These are phyloP conservation scores for Datisca glomerata DNA, from an alignment of 306 rosid species.

Conservation along the genomic window DNA sequence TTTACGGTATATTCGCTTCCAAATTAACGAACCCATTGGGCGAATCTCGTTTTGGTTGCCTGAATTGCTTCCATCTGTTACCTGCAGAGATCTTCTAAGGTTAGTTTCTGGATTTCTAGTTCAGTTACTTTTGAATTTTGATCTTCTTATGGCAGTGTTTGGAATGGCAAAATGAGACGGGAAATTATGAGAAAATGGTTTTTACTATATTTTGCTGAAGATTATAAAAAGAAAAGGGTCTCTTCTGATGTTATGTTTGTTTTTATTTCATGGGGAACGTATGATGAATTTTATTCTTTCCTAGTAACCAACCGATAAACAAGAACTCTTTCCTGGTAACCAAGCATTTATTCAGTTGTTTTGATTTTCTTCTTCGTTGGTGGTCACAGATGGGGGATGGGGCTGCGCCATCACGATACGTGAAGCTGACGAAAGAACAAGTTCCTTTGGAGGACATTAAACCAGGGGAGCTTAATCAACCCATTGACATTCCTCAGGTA, in stretches of 20 bases:
- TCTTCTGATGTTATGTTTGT: no score
- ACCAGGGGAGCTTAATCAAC: slow-evolving; percentile 98
- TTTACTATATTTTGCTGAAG: no score
- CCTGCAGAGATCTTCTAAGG: neutral
- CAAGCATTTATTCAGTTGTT: slow-evolving; percentile 2
- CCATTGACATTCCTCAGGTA: slow-evolving; percentile 93
- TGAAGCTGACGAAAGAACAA: slow-evolving; percentile 78
- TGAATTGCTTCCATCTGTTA: neutral
- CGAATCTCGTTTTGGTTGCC: neutral
- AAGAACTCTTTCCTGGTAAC: slow-evolving; percentile 13
- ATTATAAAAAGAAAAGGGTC: no score
- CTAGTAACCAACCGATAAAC: no score
- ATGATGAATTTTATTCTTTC: no score
- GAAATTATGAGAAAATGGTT: no score
- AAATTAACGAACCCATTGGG: neutral
- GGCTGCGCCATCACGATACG: slow-evolving; percentile 58
- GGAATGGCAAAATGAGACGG: no score
- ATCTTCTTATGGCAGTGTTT: neutral
- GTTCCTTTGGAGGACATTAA: slow-evolving; percentile 56
- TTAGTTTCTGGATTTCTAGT: neutral
- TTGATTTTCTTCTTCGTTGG: neutral
- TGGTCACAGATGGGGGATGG: slow-evolving; percentile 61
- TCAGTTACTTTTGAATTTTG: slow-evolving; percentile 3
- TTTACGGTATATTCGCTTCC: neutral
- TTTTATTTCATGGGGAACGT: no score